These are phyloP conservation scores for Mycena maculata DNA, from an alignment of 768 basidiomycete genomes.

Conservation along the genomic window DNA sequence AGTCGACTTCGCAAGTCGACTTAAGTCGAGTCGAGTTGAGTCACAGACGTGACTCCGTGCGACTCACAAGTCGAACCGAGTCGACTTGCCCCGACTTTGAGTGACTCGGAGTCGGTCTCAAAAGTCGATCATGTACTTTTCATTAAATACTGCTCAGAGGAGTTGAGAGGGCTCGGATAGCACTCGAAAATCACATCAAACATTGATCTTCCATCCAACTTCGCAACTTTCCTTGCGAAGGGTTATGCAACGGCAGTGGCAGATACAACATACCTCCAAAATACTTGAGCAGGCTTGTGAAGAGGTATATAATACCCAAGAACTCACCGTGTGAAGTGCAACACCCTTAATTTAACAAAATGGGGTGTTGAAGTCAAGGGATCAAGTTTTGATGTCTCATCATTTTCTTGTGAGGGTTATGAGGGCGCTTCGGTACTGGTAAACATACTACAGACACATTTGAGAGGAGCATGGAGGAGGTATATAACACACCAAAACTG, in stretches of 20 bases:
- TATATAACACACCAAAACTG: slow-evolving; percentile 18
- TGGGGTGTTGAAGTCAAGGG: slow-evolving; percentile 16
- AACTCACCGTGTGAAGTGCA: slow-evolving; percentile 14
- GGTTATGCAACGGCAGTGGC: slow-evolving; percentile 10
- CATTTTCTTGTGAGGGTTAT: slow-evolving; percentile 18
- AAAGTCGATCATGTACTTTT: slow-evolving; percentile 12
- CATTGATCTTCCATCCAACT: slow-evolving; percentile 18
- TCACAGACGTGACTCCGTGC: slow-evolving; percentile 9
- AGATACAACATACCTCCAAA: slow-evolving; percentile 13
- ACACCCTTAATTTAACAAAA: slow-evolving; percentile 18
- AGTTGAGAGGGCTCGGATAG: slow-evolving; percentile 2
- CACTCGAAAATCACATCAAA: slow-evolving; percentile 14
- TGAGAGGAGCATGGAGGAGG: slow-evolving; percentile 13
- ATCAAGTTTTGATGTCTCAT: slow-evolving; percentile 18
- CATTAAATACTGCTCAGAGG: slow-evolving; percentile 9
- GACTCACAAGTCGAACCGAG: slow-evolving; percentile 12
- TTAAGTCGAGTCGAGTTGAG: slow-evolving; percentile 18
- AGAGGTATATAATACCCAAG: slow-evolving; percentile 17
- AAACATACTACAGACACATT: slow-evolving; percentile 17
- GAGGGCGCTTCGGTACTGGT: slow-evolving; percentile 15
- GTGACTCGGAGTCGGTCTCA: slow-evolving; percentile 18
- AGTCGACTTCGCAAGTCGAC: slow-evolving; percentile 13
- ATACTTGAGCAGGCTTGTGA: slow-evolving; percentile 17
- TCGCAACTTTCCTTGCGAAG: slow-evolving; percentile 19
- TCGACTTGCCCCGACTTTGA: slow-evolving; percentile 17